These are phyloP conservation scores for Coemansia sp. DNA, from an alignment of 192 early-diverging fungal species.

Conservation along the genomic window DNA sequence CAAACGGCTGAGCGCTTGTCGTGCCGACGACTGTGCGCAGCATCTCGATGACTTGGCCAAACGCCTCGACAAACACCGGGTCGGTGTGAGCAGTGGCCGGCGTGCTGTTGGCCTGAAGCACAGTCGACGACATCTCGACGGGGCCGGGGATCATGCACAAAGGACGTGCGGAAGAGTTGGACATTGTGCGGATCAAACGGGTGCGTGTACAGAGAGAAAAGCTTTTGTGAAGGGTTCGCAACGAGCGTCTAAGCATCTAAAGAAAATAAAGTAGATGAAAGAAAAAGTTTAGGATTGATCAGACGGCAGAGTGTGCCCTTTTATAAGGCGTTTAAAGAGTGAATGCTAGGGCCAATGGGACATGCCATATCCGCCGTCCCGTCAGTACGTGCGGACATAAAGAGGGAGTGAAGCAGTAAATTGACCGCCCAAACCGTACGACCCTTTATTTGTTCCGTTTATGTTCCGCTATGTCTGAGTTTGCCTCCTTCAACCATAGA, in stretches of 20 bases:
- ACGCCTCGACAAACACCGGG: conserved; percentile 82
- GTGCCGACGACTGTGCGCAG: conserved; percentile 77
- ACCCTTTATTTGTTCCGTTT: no score
- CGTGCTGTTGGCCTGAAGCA: conserved; percentile 81
- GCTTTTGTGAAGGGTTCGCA: not conserved
- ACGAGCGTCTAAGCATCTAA: conserved; percentile 6
- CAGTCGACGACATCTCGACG: conserved; percentile 89
- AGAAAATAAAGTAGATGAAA: not conserved
- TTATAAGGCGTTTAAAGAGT: not conserved
- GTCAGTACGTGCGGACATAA: no score
- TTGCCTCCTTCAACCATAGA: no score
- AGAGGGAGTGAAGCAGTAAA: no score
- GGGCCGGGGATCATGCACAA: conserved; percentile 97
- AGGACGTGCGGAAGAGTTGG: conserved; percentile 54
- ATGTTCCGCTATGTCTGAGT: no score
- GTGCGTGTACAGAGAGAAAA: not conserved
- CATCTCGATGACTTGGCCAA: conserved; percentile 85
- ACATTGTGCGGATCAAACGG: conserved; percentile 17
- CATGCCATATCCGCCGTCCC: no score
- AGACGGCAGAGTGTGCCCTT: not conserved
- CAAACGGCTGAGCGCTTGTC: conserved; percentile 84
- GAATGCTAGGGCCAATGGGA: not conserved
- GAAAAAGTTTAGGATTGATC: not conserved
- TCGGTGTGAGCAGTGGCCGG: conserved; percentile 91
- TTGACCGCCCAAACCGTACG: no score